Percentiles rank a stretch among this genome's conserved stretches.
These are phyloP conservation scores for Periconia digitata DNA, from an alignment of 2,329 filamentous ascomycete genomes.

Conservation along the genomic window DNA sequence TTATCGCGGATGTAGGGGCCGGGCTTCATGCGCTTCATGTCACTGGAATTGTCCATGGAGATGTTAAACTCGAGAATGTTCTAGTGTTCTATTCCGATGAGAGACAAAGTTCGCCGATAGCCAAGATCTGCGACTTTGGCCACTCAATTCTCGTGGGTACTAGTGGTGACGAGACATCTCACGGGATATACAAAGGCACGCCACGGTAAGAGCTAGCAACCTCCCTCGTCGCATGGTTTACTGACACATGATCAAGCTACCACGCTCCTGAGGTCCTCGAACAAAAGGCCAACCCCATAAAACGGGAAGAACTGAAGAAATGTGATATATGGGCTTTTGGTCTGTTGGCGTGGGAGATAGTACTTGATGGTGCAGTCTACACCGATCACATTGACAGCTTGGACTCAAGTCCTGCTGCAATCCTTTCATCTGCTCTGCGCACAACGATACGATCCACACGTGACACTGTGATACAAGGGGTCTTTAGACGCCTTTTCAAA, in stretches of 20 bases:
- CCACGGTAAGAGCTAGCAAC: too few relatives aligned
- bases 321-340: background rate
- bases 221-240: too few relatives aligned
- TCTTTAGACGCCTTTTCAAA: too few relatives aligned
- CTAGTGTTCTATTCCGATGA: background rate
- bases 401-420: too few relatives aligned
- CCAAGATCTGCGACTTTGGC: background rate
- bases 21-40: background rate
- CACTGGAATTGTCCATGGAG: background rate
- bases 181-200: too few relatives aligned
- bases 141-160: background rate
- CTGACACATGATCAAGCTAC: background rate
- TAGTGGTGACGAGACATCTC: too few relatives aligned
- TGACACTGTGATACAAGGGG: too few relatives aligned
- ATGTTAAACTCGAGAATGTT: background rate
- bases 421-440: too few relatives aligned
- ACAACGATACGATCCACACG: too few relatives aligned
- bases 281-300: background rate
- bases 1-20: background rate
- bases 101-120: background rate
- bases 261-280: background rate
- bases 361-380: background rate
- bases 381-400: background rate
- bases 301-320: background rate
- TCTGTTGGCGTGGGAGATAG: background rate